phyloP scores from a whole-genome alignment of 2,329 filamentous ascomycete species.

The Aureobasidium sp. region DNA sequence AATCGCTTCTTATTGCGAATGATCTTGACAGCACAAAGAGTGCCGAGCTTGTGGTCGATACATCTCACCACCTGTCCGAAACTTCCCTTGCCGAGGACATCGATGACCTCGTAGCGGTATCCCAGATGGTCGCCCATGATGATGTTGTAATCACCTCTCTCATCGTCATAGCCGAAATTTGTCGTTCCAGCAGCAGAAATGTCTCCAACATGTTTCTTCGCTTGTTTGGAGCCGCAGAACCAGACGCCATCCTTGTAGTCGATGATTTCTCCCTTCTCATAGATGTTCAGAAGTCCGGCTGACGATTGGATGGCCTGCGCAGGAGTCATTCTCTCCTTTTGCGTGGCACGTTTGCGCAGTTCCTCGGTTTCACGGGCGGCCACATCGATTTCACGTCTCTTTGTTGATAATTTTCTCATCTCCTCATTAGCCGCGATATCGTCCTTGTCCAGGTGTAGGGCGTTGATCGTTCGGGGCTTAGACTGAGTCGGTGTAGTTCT shows the following conservation, averaged over 20 bases:
- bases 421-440: slow-evolving; percentile 84
- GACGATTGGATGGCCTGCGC: slow-evolving; percentile 64
- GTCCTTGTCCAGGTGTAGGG: slow-evolving; percentile 56
- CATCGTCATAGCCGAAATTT: slow-evolving; percentile 98
- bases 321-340: slow-evolving; percentile 75
- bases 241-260: slow-evolving; percentile 84
- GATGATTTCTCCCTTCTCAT: slow-evolving; percentile 91
- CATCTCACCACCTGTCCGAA: slow-evolving; percentile 97
- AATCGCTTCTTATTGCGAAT: slow-evolving; percentile 99
- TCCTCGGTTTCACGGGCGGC: slow-evolving; percentile 86
- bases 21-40: slow-evolving; percentile 91
- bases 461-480: slow-evolving; percentile 5
- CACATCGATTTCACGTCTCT: slow-evolving; percentile 84
- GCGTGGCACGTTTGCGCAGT: slow-evolving; percentile 71
- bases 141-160: slow-evolving; percentile 93
- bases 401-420: slow-evolving; percentile 80
- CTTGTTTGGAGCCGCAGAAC: slow-evolving; percentile 87
- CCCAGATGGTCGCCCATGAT: slow-evolving; percentile 85
- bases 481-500: slow-evolving; percentile 5
- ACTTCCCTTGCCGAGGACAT: slow-evolving; percentile 91
- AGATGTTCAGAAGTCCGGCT: slow-evolving; percentile 84
- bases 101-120: slow-evolving; percentile 94
- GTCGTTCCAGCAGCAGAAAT: slow-evolving; percentile 55
- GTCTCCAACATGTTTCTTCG: slow-evolving; percentile 86
- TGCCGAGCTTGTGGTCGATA: slow-evolving; percentile 91